These are phyloP conservation scores for Rhytidhysteron rufulum DNA, from an alignment of 2,329 filamentous ascomycete genomes.

Conservation along the genomic window DNA sequence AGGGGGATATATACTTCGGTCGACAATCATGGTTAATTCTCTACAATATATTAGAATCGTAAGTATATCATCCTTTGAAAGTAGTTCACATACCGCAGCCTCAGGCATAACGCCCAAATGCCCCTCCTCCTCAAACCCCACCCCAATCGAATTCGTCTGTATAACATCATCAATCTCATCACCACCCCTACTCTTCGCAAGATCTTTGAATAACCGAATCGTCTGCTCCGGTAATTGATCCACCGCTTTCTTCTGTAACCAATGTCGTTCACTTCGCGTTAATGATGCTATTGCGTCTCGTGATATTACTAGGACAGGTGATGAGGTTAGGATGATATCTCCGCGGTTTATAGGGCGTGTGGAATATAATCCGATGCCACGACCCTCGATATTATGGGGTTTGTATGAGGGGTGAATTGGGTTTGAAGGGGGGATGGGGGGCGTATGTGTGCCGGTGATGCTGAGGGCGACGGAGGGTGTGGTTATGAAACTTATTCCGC, in stretches of 20 bases:
- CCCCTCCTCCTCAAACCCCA: slow-evolving; percentile 16
- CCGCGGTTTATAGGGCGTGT: slow-evolving; percentile 18
- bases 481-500: slow-evolving; percentile 27
- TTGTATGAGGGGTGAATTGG: slow-evolving; percentile 10
- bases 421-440: slow-evolving; percentile 11
- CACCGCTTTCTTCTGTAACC: slow-evolving; percentile 17
- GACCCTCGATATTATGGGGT: slow-evolving; percentile 12
- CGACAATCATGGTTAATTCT: slow-evolving; percentile 34
- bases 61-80: too few species aligned
- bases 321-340: slow-evolving; percentile 19
- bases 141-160: slow-evolving; percentile 19
- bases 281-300: slow-evolving; percentile 11
- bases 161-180: slow-evolving; percentile 19
- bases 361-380: slow-evolving; percentile 25
- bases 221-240: slow-evolving; percentile 20
- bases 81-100: slow-evolving; percentile 19
- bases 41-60: slow-evolving; percentile 14
- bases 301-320: slow-evolving; percentile 20
- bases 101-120: slow-evolving; percentile 24
- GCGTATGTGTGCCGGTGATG: slow-evolving; percentile 5
- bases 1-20: slow-evolving; percentile 17
- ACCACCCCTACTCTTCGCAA: slow-evolving; percentile 16
- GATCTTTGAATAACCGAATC: slow-evolving; percentile 7
- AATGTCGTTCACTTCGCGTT: slow-evolving; percentile 6
- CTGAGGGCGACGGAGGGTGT: slow-evolving; percentile 21